Evolutionary conservation across 1,284 basidiomycete genomes (phyloP), one percentile per base, ranked within the genome.

Genomic region (Heterobasidion irregulare): DNA sequence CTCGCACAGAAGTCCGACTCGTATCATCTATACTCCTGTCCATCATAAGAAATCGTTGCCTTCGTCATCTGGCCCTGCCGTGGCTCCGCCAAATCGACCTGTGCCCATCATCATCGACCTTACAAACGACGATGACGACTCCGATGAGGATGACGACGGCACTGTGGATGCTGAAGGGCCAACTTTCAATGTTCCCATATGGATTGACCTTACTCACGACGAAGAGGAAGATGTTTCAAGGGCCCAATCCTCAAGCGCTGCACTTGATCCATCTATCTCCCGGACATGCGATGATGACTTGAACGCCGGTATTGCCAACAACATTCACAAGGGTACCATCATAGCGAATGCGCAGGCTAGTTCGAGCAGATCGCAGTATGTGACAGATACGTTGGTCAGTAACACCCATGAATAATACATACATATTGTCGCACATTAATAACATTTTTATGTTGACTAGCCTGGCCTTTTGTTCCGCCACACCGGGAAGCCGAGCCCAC

Each of bases 41-140:
- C 47, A 32, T 47, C 47, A 12, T 26, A 13, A 18, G 13, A 7
- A 18, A 13, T 13, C n/a, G 8, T 47, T 13, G n/a, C 18, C 47
- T 19, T 47, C 16, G 12, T 9, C 47, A 19, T 18, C 47, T 47
- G 12, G 16, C 16, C n/a, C n/a, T 12, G 12, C 38, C 12, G 38
- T n/a, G 38, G 38, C 12, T 41, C n/a, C 6, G 12, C 38, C n/a
- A 26, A 26, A 26, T 41, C 38, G 38, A 12, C 38, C 10, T 26
- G 48, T 38, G 32, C 35, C 59, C n/a, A 52, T 61, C n/a, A 47
- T 60, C 33, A 63, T 65, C 41, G 65, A 67, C 57, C 61, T 67
- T n/a, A 67, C 53, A 8, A 50, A 16, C n/a, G 53, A 55, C n/a
- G 49, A 51, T 9, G 45, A 35, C 18, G 45, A 47, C 19, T 18